Evolutionary conservation across 768 basidiomycete genomes (phyloP).

Genomic region (Naganishia friedmannii): DNA sequence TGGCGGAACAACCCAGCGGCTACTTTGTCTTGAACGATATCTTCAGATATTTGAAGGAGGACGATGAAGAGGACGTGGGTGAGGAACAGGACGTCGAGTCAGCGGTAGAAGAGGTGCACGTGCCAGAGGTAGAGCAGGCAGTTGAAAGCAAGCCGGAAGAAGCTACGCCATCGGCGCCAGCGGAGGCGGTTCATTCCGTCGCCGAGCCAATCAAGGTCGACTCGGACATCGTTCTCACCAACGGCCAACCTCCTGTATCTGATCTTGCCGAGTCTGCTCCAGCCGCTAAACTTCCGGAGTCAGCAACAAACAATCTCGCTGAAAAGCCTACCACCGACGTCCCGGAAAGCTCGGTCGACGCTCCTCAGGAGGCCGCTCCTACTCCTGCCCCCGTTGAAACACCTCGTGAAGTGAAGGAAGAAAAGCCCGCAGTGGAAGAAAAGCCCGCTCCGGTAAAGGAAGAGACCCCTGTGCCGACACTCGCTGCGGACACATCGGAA

Average conservation of each 20-base stretch:
- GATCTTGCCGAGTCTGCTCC: not conserved
- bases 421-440: conserved; percentile 17
- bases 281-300: conserved; percentile 6
- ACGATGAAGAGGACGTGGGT: conserved; percentile 76
- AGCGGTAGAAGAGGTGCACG: conserved; percentile 25
- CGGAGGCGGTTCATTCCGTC: conserved; percentile 25
- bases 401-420: conserved; percentile 18
- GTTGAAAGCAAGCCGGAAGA: not conserved
- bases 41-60: conserved; percentile 98
- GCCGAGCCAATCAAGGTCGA: not conserved
- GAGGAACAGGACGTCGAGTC: conserved; percentile 49
- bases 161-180: not conserved
- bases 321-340: not conserved
- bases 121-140: conserved; percentile 19
- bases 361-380: not conserved
- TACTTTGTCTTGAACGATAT: conserved; percentile 99
- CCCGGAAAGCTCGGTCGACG: not conserved
- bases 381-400: not conserved
- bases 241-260: not conserved
- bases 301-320: not conserved
- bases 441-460: conserved; percentile 4
- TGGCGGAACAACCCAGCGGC: conserved; percentile 96
- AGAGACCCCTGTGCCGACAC: conserved; percentile 28
- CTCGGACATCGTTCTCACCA: not conserved
- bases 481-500: conserved; percentile 33